These are phyloP conservation scores for Colletotrichum lupini DNA, from an alignment of 2,329 filamentous ascomycete genomes.

Conservation along the genomic window DNA sequence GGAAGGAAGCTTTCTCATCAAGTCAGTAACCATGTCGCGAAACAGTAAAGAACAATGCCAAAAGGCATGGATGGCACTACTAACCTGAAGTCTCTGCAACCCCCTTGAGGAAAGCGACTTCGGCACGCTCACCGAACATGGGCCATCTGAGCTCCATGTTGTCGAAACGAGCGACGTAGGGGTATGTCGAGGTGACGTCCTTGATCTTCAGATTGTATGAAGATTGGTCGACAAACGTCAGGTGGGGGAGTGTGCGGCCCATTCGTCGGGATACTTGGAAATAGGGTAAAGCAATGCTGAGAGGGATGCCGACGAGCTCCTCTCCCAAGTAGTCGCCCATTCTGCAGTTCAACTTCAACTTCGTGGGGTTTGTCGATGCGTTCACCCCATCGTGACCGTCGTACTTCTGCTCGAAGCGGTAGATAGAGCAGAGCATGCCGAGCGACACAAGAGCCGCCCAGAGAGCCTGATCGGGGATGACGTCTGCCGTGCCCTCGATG, in stretches of 20 bases:
- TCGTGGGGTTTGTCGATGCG: conserved; percentile 44
- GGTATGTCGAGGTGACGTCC: conserved; percentile 58
- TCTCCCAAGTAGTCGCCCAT: conserved; percentile 62
- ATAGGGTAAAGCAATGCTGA: conserved; percentile 60
- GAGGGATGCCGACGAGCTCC: conserved; percentile 60
- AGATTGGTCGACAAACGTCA: conserved; percentile 64
- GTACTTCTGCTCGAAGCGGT: conserved; percentile 62
- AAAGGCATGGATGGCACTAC: neutral
- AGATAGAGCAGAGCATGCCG: conserved; percentile 64
- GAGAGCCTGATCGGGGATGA: conserved; percentile 62
- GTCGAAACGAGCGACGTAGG: conserved; percentile 62
- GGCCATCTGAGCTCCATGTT: conserved; percentile 66
- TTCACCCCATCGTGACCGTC: conserved; percentile 62
- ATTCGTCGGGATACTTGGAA: conserved; percentile 61
- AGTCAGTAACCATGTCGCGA: neutral
- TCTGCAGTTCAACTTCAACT: conserved; percentile 48
- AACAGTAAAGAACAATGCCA: neutral
- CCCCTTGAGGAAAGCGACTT: conserved; percentile 63
- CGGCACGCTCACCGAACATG: conserved; percentile 62
- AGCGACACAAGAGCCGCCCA: conserved; percentile 64
- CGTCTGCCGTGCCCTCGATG: conserved; percentile 59
- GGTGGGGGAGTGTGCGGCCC: conserved; percentile 61
- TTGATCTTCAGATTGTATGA: conserved; percentile 63
- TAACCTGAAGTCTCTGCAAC: conserved; percentile 57
- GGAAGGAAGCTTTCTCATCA: conserved; percentile 54